Conservation (phyloP, 805 yeast genomes). For the Kazachstania bromeliacearum region DNA sequence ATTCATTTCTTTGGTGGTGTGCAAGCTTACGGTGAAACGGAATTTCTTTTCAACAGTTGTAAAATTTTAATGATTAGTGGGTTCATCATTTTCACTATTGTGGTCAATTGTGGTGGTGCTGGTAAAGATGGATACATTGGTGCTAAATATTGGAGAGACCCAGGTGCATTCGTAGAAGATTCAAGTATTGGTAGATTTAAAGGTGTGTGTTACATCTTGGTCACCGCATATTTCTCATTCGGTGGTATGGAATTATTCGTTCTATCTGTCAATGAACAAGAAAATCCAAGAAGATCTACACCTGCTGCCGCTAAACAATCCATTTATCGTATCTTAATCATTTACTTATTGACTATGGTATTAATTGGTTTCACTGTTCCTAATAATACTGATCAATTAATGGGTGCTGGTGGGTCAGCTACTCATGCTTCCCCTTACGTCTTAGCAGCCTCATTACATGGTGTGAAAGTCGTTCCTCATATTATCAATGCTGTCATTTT, state of each 20-base stretch:
- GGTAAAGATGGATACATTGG: slow-evolving; percentile 48
- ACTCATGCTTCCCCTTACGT: slow-evolving; percentile 66
- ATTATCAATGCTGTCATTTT: slow-evolving; percentile 68
- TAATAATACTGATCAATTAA: slow-evolving; percentile 39
- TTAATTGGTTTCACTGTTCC: slow-evolving; percentile 55
- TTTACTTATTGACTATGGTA: slow-evolving; percentile 46
- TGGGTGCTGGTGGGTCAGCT: slow-evolving; percentile 43
- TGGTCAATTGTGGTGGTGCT: slow-evolving; percentile 53
- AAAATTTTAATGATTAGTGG: slow-evolving; percentile 52
- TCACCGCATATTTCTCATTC: slow-evolving; percentile 55
- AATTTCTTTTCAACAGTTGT: slow-evolving; percentile 44
- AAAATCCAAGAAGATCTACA: slow-evolving; percentile 47
- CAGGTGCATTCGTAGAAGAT: slow-evolving; percentile 37
- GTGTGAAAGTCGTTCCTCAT: slow-evolving; percentile 57
- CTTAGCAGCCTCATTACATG: slow-evolving; percentile 54
- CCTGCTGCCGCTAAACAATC: slow-evolving; percentile 61
- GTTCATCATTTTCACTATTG: slow-evolving; percentile 46
- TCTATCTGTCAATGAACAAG: slow-evolving; percentile 59
- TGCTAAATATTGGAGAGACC: slow-evolving; percentile 48
- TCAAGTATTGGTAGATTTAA: slow-evolving; percentile 38
- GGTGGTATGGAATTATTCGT: slow-evolving; percentile 62
- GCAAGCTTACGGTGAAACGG: slow-evolving; percentile 62
- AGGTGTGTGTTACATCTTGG: slow-evolving; percentile 56
- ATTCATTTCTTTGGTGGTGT: slow-evolving; percentile 59
- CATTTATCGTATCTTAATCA: slow-evolving; percentile 51